phyloP scores from a whole-genome alignment of 495 filamentous ascomycete species.

The Tuber borchii region DNA sequence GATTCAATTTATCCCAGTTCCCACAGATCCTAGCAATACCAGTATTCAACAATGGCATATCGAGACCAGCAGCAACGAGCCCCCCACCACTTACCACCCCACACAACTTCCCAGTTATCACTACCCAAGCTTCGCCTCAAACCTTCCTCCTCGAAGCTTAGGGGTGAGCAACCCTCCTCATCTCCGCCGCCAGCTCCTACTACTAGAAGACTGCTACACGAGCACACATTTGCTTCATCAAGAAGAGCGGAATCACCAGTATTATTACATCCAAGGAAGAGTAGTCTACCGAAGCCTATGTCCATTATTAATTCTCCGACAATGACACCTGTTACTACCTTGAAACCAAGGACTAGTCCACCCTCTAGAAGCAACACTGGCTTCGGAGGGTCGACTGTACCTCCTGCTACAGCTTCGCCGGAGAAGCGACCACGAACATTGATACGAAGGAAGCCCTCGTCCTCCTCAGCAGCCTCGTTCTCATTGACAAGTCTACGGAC shows the following conservation, averaged over 20 bases:
- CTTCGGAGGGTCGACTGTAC: constrained; percentile 18
- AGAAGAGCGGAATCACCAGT: constrained; percentile 16
- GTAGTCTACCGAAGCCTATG: constrained; percentile 31
- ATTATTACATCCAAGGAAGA: constrained; percentile 23
- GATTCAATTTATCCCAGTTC: constrained; percentile 1
- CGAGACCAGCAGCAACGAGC: constrained; percentile 24
- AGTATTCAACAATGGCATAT: constrained; percentile 29
- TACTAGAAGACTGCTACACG: constrained; percentile 6
- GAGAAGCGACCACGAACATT: constrained; percentile 35
- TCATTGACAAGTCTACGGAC: constrained; percentile 33
- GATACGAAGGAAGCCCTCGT: constrained; percentile 28
- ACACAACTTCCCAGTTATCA: constrained; percentile 27
- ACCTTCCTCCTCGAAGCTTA: constrained; percentile 26
- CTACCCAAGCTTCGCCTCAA: constrained; percentile 34
- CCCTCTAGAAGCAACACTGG: constrained; percentile 6
- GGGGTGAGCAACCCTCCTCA: constrained; percentile 22
- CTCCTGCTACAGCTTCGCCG: constrained; percentile 17
- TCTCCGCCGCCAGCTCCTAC: constrained; percentile 5
- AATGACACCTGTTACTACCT: constrained; percentile 32
- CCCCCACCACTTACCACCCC: constrained; percentile 28
- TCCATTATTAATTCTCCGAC: constrained; percentile 24
- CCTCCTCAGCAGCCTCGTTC: constrained; percentile 33
- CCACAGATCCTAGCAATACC: constrained; percentile 18
- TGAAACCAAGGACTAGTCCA: constrained; percentile 33
- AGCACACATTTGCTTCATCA: constrained; percentile 25